These are phyloP conservation scores for Populus tomentosa DNA, from an alignment of 441 rosid species.

Conservation along the genomic window DNA sequence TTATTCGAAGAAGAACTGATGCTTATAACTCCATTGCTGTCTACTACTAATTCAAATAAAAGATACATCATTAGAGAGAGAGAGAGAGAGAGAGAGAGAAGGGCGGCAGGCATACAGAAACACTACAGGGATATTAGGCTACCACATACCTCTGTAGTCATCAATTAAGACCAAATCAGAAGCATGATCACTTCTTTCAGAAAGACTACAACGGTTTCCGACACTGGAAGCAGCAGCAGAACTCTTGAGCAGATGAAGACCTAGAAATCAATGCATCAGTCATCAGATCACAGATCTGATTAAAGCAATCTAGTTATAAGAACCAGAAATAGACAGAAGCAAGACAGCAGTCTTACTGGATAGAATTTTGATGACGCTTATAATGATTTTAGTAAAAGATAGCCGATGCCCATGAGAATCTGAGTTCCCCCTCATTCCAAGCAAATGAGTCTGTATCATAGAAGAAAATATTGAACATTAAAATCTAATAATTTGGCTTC, in stretches of 20 bases:
- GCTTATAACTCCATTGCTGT: conserved; percentile 41
- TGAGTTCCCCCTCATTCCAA: conserved; percentile 48
- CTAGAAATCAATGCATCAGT: conserved; percentile 38
- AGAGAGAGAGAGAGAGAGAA: not conserved
- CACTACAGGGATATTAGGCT: conserved; percentile 16
- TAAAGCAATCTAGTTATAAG: not conserved
- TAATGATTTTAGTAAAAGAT: conserved; percentile 54
- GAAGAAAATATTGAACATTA: conserved; percentile 2
- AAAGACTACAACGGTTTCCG: conserved; percentile 28
- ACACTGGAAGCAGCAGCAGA: conserved; percentile 24
- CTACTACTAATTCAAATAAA: conserved; percentile 41
- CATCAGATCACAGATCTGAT: conserved; percentile 21
- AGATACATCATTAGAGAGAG: conserved; percentile 10
- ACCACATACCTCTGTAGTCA: conserved; percentile 46
- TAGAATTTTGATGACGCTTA: conserved; percentile 62
- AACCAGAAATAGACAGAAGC: not conserved
- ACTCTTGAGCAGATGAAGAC: conserved; percentile 40
- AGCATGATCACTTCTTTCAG: conserved; percentile 31
- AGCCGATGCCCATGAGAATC: conserved; percentile 37
- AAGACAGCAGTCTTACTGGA: conserved; percentile 49
- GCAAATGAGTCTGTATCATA: conserved; percentile 64
- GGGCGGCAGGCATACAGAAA: not conserved
- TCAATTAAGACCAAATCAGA: conserved; percentile 35
- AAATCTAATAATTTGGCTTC: conserved; percentile 14
- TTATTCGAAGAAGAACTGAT: conserved; percentile 50